These are phyloP conservation scores for Trichodelitschia bisporula DNA, from an alignment of 495 filamentous ascomycete genomes.

Conservation along the genomic window DNA sequence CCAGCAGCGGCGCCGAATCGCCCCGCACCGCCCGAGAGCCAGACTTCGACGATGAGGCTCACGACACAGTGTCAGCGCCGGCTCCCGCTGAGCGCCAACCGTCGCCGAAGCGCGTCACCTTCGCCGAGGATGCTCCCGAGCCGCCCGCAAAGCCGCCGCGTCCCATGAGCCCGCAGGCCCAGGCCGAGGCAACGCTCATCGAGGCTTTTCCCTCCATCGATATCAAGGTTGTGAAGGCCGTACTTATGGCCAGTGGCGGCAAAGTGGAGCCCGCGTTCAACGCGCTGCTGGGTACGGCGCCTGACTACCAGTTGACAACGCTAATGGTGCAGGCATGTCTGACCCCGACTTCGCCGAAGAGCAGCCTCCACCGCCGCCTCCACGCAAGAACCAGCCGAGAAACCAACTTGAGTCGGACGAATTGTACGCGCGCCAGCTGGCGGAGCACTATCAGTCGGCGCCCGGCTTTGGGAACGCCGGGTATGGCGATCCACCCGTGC, in stretches of 20 bases:
- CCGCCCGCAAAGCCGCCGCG: conserved; percentile 75
- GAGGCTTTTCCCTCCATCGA: conserved; percentile 89
- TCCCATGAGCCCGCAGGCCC: conserved; percentile 52
- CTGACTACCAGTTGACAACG: conserved; percentile 1
- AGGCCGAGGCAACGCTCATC: conserved; percentile 68
- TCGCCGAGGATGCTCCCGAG: conserved; percentile 19
- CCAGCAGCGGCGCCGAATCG: conserved; percentile 34
- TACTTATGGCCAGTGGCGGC: conserved; percentile 64
- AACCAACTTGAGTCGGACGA: conserved; percentile 76
- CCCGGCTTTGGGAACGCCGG: conserved; percentile 11
- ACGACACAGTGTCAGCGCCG: conserved; percentile 25
- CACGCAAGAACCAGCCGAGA: conserved; percentile 19
- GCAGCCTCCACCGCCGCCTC: conserved; percentile 21
- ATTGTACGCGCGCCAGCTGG: conserved; percentile 76
- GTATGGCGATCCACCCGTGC: conserved; percentile 7
- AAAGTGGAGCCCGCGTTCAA: conserved; percentile 89
- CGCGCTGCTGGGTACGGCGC: conserved; percentile 54
- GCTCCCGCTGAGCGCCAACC: conserved; percentile 8
- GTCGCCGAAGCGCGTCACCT: conserved; percentile 16
- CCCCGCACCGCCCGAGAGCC: conserved; percentile 62
- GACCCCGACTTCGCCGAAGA: conserved; percentile 64
- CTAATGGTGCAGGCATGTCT: conserved; percentile 44
- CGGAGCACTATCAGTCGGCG: conserved; percentile 58
- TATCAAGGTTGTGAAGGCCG: conserved; percentile 56
- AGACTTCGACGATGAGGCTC: conserved; percentile 70